Percentiles rank a stretch among this genome's conserved stretches.
phyloP scores from a whole-genome alignment of 805 yeast genomes.

The Kuraishia capsulata region DNA sequence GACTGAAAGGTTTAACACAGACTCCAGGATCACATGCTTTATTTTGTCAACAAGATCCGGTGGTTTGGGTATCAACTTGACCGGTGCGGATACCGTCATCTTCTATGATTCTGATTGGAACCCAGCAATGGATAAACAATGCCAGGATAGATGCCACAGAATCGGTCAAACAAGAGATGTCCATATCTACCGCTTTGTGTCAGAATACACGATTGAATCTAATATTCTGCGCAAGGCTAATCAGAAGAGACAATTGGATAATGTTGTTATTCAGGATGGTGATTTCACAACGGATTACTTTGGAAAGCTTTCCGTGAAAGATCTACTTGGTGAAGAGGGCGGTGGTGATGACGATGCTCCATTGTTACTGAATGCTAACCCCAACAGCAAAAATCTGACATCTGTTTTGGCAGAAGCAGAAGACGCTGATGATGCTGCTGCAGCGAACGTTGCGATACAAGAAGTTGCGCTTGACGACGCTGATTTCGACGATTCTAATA shows the following conservation, averaged over 20 bases:
- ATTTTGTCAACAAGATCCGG: slow-evolving; percentile 95
- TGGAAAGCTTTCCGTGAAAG: slow-evolving; percentile 77
- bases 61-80: slow-evolving; percentile 92
- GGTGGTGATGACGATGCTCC: slow-evolving; percentile 11
- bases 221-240: slow-evolving; percentile 90
- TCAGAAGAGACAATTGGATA: slow-evolving; percentile 88
- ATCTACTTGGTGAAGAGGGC: slow-evolving; percentile 61
- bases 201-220: slow-evolving; percentile 93
- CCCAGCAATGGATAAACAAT: slow-evolving; percentile 98
- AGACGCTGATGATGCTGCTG: slow-evolving; percentile 84
- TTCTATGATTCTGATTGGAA: slow-evolving; percentile 99
- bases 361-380: slow-evolving; percentile 29
- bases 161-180: slow-evolving; percentile 98
- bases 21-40: slow-evolving; percentile 78
- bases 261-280: slow-evolving; percentile 94
- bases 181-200: slow-evolving; percentile 91
- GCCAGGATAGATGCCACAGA: slow-evolving; percentile 98
- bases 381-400: slow-evolving; percentile 28
- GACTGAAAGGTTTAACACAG: slow-evolving; percentile 89
- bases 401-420: slow-evolving; percentile 79
- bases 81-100: slow-evolving; percentile 98
- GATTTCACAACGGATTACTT: slow-evolving; percentile 97
- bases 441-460: slow-evolving; percentile 82
- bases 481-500: slow-evolving; percentile 56
- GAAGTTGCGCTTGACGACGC: slow-evolving; percentile 80